Evolutionary conservation across 345 rosid genomes (phyloP).

Genomic region (Hypericum androsaemum): DNA sequence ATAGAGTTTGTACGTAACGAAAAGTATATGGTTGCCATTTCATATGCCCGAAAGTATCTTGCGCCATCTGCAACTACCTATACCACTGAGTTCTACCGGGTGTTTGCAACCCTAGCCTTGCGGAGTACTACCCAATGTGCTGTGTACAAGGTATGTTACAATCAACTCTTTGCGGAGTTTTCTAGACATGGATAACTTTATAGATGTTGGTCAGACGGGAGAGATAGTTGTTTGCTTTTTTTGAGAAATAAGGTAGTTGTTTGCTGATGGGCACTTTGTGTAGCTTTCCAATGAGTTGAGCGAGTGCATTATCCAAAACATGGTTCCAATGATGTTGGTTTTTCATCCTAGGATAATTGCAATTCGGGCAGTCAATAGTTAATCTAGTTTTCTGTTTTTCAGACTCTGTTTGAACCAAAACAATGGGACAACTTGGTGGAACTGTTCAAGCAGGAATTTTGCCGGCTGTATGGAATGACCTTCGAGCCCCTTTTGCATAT

Average conservation of each 20-base stretch:
- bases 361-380: neutral
- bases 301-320: too few species aligned
- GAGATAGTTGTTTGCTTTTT: too few species aligned
- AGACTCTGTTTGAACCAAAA: slow-evolving; percentile 77
- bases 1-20: slow-evolving; percentile 81
- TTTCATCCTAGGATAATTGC: too few species aligned
- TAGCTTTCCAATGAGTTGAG: too few species aligned
- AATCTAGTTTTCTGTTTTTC: slow-evolving; percentile 15
- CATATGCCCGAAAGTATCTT: slow-evolving; percentile 73
- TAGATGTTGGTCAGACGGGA: too few species aligned
- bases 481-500: slow-evolving; percentile 82
- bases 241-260: too few species aligned
- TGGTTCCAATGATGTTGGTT: too few species aligned
- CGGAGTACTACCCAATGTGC: slow-evolving; percentile 66
- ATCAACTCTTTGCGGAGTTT: neutral
- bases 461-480: slow-evolving; percentile 93
- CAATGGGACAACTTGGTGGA: slow-evolving; percentile 92
- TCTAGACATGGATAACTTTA: neutral
- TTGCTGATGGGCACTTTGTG: too few species aligned
- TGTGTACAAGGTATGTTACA: slow-evolving; percentile 54
- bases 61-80: slow-evolving; percentile 82
- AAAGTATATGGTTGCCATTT: slow-evolving; percentile 56
- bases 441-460: slow-evolving; percentile 87
- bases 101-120: slow-evolving; percentile 79
- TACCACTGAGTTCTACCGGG: slow-evolving; percentile 77